Evolutionary conservation across 257 asterid genomes (phyloP), one percentile per base, ranked within the genome.

Genomic region (Paraleonurus japonicus): DNA sequence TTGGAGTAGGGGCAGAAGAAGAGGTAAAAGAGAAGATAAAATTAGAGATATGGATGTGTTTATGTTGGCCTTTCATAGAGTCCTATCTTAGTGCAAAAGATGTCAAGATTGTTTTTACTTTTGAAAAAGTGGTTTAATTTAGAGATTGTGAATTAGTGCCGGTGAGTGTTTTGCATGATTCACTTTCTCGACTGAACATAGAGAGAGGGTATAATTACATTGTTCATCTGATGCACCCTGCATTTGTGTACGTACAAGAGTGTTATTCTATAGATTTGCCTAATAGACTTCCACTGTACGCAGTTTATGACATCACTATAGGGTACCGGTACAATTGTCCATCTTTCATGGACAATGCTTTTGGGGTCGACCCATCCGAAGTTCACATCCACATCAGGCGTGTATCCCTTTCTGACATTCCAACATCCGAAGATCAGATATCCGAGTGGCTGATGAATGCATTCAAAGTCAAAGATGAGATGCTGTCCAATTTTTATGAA

Each of bases 241-340:
- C n/a, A n/a, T n/a, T n/a, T n/a, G n/a, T n/a, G n/a, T n/a, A n/a
- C n/a, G n/a, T n/a, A n/a, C n/a, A n/a, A n/a, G n/a, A n/a, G n/a
- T n/a, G n/a, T n/a, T n/a, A n/a, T n/a, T n/a, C n/a, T n/a, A n/a
- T n/a, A n/a, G n/a, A n/a, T n/a, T n/a, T n/a, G n/a, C n/a, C n/a
- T n/a, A 11, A 30, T 43, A 39, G 11, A 65, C 41, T 4, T 65
- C 23, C 63, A 13, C 5, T 11, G 30, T 23, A 28, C 82, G 89
- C 95, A 90, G 98, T 92, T 75, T 92, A 90, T 67, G 98, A 92
- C 81, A 80, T 92, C 55, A 88, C 98, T 50, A 92, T 92, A 51
- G 96, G 91, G 53, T 92, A 92, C 83, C 80, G 84, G 28, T 80
- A 84, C 48, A 75, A 80, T 12, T 90, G 90, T 78, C 98, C 98